Percentiles rank a stretch among this genome's conserved stretches.
Evolutionary conservation across 2,329 filamentous ascomycete genomes (phyloP).

Genomic region (Periglandula ipomoeae): DNA sequence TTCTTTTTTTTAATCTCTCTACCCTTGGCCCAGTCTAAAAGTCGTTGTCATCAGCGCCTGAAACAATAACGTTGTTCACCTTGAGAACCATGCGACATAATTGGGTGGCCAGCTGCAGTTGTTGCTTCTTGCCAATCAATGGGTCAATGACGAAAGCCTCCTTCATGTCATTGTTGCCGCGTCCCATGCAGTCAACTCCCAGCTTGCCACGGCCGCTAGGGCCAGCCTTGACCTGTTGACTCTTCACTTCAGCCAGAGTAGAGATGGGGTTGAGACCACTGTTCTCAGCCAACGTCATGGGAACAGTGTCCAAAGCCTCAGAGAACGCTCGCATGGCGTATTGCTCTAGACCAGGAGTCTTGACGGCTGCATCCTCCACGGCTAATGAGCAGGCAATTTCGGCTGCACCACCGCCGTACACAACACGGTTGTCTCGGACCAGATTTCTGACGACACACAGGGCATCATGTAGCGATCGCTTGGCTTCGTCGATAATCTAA

Average conservation of each 20-base stretch:
- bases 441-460: conserved; percentile 96
- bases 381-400: conserved; percentile 96
- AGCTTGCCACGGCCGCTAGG: conserved; percentile 47
- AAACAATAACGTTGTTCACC: conserved; percentile 93
- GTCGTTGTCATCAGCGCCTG: conserved; percentile 78
- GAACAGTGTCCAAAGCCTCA: conserved; percentile 85
- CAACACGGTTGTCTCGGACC: conserved; percentile 90
- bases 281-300: conserved; percentile 96
- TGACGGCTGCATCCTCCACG: conserved; percentile 87
- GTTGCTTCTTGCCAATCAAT: conserved; percentile 95
- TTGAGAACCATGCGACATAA: conserved; percentile 97
- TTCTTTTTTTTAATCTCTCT: conserved; percentile 5
- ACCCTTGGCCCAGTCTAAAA: conserved; percentile 45
- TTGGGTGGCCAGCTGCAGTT: conserved; percentile 92
- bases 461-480: conserved; percentile 93
- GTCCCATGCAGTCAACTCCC: conserved; percentile 96
- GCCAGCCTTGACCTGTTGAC: conserved; percentile 77
- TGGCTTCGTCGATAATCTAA: conserved; percentile 99
- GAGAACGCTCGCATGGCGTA: conserved; percentile 98
- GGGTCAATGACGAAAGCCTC: conserved; percentile 97
- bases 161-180: conserved; percentile 93
- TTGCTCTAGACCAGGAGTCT: conserved; percentile 95
- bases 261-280: conserved; percentile 93
- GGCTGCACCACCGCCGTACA: conserved; percentile 92
- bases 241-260: conserved; percentile 90